Evolutionary conservation across 768 basidiomycete genomes (phyloP).

Genomic region (Leccinum longicurvipes): DNA sequence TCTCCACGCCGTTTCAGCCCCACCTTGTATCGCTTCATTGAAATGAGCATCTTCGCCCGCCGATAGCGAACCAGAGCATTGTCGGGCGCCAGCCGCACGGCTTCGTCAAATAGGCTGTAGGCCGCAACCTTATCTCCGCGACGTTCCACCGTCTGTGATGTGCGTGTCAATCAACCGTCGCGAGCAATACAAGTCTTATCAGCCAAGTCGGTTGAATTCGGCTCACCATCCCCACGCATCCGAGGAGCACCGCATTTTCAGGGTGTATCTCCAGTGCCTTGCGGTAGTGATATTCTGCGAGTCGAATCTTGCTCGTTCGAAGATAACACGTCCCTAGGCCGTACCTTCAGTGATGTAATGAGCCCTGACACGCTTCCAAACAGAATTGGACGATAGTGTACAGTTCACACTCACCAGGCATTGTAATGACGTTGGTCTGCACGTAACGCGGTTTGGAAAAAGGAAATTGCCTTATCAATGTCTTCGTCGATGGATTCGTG

Average conservation of each 20-base stretch:
- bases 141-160: slow-evolving; percentile 79
- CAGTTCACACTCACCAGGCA: slow-evolving; percentile 73
- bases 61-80: slow-evolving; percentile 95
- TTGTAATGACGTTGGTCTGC: slow-evolving; percentile 94
- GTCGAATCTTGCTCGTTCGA: slow-evolving; percentile 85
- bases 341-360: slow-evolving; percentile 64
- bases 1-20: slow-evolving; percentile 23
- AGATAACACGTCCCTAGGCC: slow-evolving; percentile 97
- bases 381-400: neutral
- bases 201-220: slow-evolving; percentile 5
- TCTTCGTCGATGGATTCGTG: slow-evolving; percentile 98
- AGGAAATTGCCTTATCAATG: slow-evolving; percentile 84
- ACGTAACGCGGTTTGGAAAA: slow-evolving; percentile 89
- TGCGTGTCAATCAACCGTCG: slow-evolving; percentile 10
- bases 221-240: slow-evolving; percentile 95
- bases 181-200: slow-evolving; percentile 18
- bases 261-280: slow-evolving; percentile 92
- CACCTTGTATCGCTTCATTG: slow-evolving; percentile 82
- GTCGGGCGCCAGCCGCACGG: slow-evolving; percentile 74
- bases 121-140: slow-evolving; percentile 75
- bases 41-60: slow-evolving; percentile 86
- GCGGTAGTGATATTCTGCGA: slow-evolving; percentile 96
- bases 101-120: slow-evolving; percentile 75
- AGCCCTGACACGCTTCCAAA: slow-evolving; percentile 10
- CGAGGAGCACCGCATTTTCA: slow-evolving; percentile 90